These are phyloP conservation scores for Plasmodium falciparum DNA, from an alignment of 169 alveolate genomes.

Conservation along the genomic window DNA sequence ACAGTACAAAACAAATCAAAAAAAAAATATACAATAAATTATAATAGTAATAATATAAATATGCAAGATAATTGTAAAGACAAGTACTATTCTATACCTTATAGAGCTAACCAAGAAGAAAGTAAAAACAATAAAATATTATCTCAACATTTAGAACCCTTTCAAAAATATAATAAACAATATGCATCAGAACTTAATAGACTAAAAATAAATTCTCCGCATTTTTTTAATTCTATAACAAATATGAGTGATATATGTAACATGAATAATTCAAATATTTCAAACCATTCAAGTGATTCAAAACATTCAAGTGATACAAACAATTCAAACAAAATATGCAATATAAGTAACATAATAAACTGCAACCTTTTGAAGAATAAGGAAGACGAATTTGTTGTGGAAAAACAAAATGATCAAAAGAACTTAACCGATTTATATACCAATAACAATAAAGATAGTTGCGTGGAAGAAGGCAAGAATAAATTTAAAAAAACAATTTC, in stretches of 20 bases:
- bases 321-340: no score
- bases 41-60: neutral
- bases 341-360: no score
- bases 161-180: conserved; percentile 17
- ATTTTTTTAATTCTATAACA: conserved; percentile 28
- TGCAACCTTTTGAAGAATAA: no score
- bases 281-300: no score
- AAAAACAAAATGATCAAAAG: no score
- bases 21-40: neutral
- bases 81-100: neutral
- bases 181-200: conserved; percentile 24
- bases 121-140: neutral
- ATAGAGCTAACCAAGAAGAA: neutral
- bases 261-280: neutral
- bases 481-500: no score
- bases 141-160: neutral
- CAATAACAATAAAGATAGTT: no score
- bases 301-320: no score
- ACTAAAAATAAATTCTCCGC: conserved; percentile 21
- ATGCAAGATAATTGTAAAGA: neutral
- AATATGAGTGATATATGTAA: conserved; percentile 13
- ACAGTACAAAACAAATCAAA: neutral
- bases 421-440: no score
- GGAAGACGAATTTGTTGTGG: no score
- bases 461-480: no score